Evolutionary conservation across 495 filamentous ascomycete species (phyloP), one percentile per base, ranked within the genome.

Genomic region (Talaromyces adpressus): DNA sequence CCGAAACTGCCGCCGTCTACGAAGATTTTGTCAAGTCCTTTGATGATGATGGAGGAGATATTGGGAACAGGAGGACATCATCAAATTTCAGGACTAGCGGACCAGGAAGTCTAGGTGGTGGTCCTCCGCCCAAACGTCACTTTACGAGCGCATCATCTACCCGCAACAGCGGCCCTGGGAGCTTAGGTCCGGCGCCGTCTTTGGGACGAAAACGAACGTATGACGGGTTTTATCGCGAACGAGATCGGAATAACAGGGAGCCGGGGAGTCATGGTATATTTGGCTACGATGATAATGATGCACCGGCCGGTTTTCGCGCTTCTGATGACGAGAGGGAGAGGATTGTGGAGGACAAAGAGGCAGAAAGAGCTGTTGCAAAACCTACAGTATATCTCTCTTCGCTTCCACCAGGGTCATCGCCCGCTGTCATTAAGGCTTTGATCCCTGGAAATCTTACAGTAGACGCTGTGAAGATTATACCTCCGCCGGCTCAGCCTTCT

Each of bases 21-120:
- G 87, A 95, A 63, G 91, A 93, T 65, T 97, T 96, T 71, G 87
- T 94, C 64, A 93, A 94, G 69, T 91, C 87, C 25, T 96, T 97
- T 66, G 91, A 91, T 45, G 87, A 91, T 47, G 87, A 62, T 34
- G 91, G 91, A 41, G 80, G 82, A 5, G 77, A 78, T 12, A 23
- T 4, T 22, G 18, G 23, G 1, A 58, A 14, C 7, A 32, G 56
- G 16, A 36, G 27, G 27, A 58, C 56, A 36, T 58, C 22, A 16
- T 54, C 56, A 6, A 58, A 58, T 22, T 36, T 58, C 39, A 62
- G 60, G n/a, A 16, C 60, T 18, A 30, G 27, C 22, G 73, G 69
- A 6, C 75, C 73, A 27, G 79, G 80, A 9, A 68, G 66, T 8
- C 73, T 77, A 39, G 45, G 56, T 56, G 45, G 56, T 56, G 78